Evolutionary conservation across 2,329 filamentous ascomycete species (phyloP), one percentile per base, ranked within the genome.

Genomic region (Chaetomium strumarium): DNA sequence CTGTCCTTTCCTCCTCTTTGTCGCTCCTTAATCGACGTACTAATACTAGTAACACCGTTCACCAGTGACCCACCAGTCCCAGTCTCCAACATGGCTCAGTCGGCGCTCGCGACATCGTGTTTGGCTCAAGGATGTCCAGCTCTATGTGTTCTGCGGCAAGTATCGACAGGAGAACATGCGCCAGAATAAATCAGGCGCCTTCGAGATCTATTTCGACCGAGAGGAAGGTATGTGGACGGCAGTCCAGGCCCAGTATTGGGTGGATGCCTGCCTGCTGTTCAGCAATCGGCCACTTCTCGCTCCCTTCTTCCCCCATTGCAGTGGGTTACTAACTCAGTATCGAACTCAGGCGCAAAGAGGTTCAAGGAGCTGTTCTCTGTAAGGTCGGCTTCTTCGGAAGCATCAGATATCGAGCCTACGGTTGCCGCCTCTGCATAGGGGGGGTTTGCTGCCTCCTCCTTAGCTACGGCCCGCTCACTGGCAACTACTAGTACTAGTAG

Each of bases 131-230:
- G 76, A 81, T 55, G 63, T 84, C 14, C 73, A 80, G 52, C 72
- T 79, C 0, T 83, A 82, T 61, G 75, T 83, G 8, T 84, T 84
- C 62, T 80, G 75, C 60, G 67, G 75, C n/a, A 66, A 71, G 1
- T 84, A 84, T 58, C 71, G 72, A 8, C 74, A 79, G 55, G 71
- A 74, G 49, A 70, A 71, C 43, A 77, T 80, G 66, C 74, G 79
- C 5, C 73, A 72, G 46, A 76, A 73, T 42, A 70, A 67, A 41
- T 61, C 66, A 2, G 74, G 75, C 6, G 71, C 72, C 1, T 81
- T 80, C 53, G 75, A 81, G 63, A 71, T 81, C 11, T 61, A 70
- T 24, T 81, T 81, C 60, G 62, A 69, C 29, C 70, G 64, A 33
- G 71, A 72, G 38, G 66, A 72, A 58, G 75, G 61, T 63, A 40